Percentiles rank a stretch among this genome's conserved stretches.
Evolutionary conservation across 805 yeast genomes (phyloP).

Genomic region (Tetrapisispora iriomotensis): DNA sequence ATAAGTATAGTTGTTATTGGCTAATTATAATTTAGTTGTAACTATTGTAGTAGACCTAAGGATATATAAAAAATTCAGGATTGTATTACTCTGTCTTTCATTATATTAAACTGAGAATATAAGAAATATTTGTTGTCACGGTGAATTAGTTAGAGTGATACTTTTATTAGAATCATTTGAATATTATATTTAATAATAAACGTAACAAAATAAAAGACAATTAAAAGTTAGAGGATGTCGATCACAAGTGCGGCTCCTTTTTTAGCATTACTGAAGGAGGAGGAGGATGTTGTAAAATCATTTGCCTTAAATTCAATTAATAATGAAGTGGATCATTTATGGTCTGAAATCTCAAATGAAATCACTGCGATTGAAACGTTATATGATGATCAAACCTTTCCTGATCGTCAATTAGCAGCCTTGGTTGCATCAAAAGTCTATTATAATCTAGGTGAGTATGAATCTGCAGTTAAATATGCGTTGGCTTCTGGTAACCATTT

Average conservation of each 20-base stretch:
- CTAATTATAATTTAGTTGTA: not conserved
- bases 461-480: conserved; percentile 80
- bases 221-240: conserved; percentile 24
- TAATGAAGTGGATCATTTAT: conserved; percentile 74
- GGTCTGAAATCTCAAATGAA: conserved; percentile 95
- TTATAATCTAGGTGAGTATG: conserved; percentile 90
- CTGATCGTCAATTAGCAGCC: conserved; percentile 77
- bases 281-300: conserved; percentile 63
- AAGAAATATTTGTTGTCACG: not conserved
- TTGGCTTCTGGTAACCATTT: conserved; percentile 75
- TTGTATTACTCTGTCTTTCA: too few species aligned
- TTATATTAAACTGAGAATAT: too few species aligned
- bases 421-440: conserved; percentile 81
- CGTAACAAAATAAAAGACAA: not conserved
- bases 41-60: too few species aligned
- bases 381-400: conserved; percentile 74
- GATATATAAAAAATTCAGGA: too few species aligned
- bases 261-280: conserved; percentile 78
- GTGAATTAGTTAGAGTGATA: too few species aligned
- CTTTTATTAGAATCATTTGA: not conserved
- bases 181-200: not conserved
- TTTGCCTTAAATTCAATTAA: conserved; percentile 81
- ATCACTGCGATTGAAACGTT: conserved; percentile 82
- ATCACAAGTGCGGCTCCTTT: conserved; percentile 84
- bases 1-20: not conserved